A percentile compares a stretch with the other conserved stretches of the same genome.
These are phyloP conservation scores for Suillus paluster DNA, from an alignment of 768 basidiomycete species.

Conservation along the genomic window DNA sequence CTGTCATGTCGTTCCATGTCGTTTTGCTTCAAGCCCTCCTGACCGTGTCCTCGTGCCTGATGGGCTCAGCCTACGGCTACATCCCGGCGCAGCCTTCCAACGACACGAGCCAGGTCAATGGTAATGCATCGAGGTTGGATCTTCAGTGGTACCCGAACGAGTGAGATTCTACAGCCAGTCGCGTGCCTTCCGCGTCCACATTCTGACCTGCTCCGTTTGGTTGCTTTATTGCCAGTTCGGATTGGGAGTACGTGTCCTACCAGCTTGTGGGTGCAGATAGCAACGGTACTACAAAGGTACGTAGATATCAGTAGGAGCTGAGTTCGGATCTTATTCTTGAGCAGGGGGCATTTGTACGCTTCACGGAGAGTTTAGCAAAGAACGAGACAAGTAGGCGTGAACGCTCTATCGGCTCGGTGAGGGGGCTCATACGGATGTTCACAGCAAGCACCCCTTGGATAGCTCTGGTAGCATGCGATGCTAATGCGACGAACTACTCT, in stretches of 20 bases:
- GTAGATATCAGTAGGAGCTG: constrained; percentile 17
- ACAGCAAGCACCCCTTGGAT: constrained; percentile 81
- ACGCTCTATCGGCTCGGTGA: background rate
- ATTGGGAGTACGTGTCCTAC: constrained; percentile 59
- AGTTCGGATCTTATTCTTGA: background rate
- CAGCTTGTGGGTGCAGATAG: constrained; percentile 58
- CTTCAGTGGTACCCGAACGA: constrained; percentile 65
- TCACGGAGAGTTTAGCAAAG: constrained; percentile 63
- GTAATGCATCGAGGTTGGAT: constrained; percentile 60
- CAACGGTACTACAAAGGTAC: constrained; percentile 59
- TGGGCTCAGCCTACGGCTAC: constrained; percentile 46
- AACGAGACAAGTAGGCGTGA: constrained; percentile 49
- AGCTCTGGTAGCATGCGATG: constrained; percentile 84
- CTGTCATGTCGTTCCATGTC: constrained; percentile 20
- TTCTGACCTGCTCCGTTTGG: constrained; percentile 14
- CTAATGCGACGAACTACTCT: constrained; percentile 69
- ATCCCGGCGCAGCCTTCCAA: constrained; percentile 79
- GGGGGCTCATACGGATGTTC: constrained; percentile 17
- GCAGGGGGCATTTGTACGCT: constrained; percentile 85
- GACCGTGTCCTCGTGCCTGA: constrained; percentile 10
- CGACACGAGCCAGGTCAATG: constrained; percentile 55
- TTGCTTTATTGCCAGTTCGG: constrained; percentile 42
- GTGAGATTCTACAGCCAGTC: constrained; percentile 30
- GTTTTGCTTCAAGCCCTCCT: constrained; percentile 11
- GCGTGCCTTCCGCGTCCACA: constrained; percentile 4